phyloP scores from a whole-genome alignment of 768 basidiomycete genomes.

The Leccinellum albellum region DNA sequence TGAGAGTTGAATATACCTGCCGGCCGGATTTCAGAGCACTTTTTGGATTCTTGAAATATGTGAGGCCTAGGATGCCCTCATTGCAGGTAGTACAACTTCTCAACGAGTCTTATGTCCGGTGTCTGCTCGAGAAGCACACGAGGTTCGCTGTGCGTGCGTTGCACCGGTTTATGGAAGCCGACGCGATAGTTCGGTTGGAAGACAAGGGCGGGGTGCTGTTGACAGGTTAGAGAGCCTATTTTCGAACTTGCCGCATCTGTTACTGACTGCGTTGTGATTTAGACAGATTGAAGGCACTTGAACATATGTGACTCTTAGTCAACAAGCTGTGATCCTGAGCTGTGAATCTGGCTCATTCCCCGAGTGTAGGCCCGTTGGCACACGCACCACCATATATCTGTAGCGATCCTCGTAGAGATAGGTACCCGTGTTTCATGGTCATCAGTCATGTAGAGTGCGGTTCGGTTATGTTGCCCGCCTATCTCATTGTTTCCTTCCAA shows the following conservation, averaged over 20 bases:
- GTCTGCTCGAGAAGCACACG: conserved; percentile 16
- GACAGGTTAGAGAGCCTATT: conserved; percentile 14
- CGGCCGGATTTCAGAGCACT: conserved; percentile 3
- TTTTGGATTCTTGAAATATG: conserved; percentile 10
- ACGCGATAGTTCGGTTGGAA: conserved; percentile 20
- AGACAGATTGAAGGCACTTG: conserved; percentile 15
- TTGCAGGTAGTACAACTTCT: conserved; percentile 21
- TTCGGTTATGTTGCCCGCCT: too few species aligned
- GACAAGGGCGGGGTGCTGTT: conserved; percentile 19
- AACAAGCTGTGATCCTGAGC: background rate
- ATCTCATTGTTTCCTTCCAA: too few species aligned
- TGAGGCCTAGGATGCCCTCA: conserved; percentile 13
- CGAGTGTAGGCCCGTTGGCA: too few species aligned
- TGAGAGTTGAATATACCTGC: background rate
- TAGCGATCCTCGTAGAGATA: too few species aligned
- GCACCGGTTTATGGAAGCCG: background rate
- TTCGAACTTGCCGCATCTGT: background rate
- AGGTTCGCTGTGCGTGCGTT: conserved; percentile 11
- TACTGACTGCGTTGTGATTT: background rate
- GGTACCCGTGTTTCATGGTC: too few species aligned
- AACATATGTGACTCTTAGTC: background rate
- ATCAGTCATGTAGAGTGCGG: too few species aligned
- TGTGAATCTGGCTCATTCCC: background rate
- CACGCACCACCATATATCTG: too few species aligned
- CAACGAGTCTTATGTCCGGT: conserved; percentile 10